phyloP scores from a whole-genome alignment of 2,329 filamentous ascomycete species.

The Paraconiothyrium sp. region DNA sequence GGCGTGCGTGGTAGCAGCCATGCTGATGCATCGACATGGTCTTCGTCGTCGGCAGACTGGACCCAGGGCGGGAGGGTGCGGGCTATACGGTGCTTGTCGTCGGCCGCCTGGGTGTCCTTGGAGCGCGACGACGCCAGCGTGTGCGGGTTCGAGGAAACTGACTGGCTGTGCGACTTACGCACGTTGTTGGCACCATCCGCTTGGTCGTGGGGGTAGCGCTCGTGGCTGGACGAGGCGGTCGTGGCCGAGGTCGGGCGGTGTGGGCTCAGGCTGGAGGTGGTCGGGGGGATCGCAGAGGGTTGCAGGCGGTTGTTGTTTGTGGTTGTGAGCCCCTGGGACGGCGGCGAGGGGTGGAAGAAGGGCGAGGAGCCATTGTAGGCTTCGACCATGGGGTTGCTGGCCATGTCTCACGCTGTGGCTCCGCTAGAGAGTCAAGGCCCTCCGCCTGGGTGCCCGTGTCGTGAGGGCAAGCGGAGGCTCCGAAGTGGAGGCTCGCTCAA shows the following conservation, averaged over 20 bases:
- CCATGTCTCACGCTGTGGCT: slow-evolving; percentile 36
- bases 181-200: slow-evolving; percentile 31
- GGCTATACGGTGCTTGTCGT: slow-evolving; percentile 46
- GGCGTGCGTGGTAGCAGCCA: slow-evolving; percentile 49
- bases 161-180: slow-evolving; percentile 45
- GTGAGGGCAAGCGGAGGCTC: background rate
- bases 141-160: slow-evolving; percentile 47
- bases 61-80: slow-evolving; percentile 52
- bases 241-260: slow-evolving; percentile 44
- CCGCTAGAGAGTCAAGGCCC: slow-evolving; percentile 19
- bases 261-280: slow-evolving; percentile 39
- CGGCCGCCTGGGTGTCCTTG: slow-evolving; percentile 37
- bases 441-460: background rate
- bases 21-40: slow-evolving; percentile 38
- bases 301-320: slow-evolving; percentile 31
- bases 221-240: slow-evolving; percentile 37
- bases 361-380: slow-evolving; percentile 28
- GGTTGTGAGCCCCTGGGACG: slow-evolving; percentile 16
- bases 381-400: slow-evolving; percentile 42
- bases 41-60: slow-evolving; percentile 44
- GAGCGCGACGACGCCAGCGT: slow-evolving; percentile 48
- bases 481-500: slow-evolving; percentile 1
- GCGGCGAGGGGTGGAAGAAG: slow-evolving; percentile 33
- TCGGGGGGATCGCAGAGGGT: slow-evolving; percentile 42
- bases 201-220: slow-evolving; percentile 30